These are phyloP conservation scores for Fagopyrum homotropicum DNA, from an alignment of 148 eudicot species.

Conservation along the genomic window DNA sequence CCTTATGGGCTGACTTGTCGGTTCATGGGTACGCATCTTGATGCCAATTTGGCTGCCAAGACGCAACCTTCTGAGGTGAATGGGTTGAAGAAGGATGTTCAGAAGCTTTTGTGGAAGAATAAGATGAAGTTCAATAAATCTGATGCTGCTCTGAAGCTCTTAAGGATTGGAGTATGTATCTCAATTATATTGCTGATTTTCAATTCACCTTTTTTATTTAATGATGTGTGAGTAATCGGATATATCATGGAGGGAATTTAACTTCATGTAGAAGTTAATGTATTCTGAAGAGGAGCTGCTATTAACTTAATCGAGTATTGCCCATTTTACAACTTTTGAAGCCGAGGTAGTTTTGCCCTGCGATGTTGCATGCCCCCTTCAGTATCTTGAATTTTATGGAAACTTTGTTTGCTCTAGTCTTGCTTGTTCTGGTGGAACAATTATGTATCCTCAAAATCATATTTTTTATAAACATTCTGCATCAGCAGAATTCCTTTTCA, in stretches of 20 bases:
- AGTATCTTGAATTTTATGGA: background rate
- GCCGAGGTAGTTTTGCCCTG: background rate
- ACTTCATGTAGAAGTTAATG: background rate
- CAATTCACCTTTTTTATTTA: background rate
- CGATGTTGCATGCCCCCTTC: background rate
- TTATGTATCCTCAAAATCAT: background rate
- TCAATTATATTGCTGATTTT: background rate
- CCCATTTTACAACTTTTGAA: background rate
- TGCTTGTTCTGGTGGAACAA: background rate
- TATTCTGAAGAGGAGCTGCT: background rate
- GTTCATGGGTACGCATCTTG: slow-evolving; percentile 62
- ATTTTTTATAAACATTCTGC: background rate
- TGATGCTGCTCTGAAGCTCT: slow-evolving; percentile 66
- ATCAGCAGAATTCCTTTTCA: background rate
- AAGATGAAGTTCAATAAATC: slow-evolving; percentile 80
- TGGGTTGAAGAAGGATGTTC: slow-evolving; percentile 74
- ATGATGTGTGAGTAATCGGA: background rate
- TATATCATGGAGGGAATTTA: background rate
- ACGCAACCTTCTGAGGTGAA: slow-evolving; percentile 51
- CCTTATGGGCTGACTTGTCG: slow-evolving; percentile 86
- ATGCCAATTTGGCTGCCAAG: slow-evolving; percentile 26
- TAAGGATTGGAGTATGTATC: slow-evolving; percentile 59
- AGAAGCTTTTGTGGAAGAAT: slow-evolving; percentile 92
- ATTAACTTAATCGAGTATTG: background rate
- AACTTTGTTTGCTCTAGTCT: background rate